Conservation (phyloP, 2,329 filamentous ascomycete genomes). For the Capronia americana region DNA sequence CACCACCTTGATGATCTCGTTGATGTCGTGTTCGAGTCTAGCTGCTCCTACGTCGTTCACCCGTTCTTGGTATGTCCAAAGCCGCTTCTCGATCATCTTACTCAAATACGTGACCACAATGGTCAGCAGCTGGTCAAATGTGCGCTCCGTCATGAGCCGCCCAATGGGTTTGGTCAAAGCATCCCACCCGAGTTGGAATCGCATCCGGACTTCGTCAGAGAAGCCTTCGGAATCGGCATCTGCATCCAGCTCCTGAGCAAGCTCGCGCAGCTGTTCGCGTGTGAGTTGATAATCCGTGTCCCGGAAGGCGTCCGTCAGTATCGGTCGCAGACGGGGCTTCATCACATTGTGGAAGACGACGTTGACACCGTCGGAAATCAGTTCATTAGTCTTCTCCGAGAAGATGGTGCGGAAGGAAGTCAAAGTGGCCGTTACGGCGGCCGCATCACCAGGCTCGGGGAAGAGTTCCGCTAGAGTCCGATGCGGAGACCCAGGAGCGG, state of each 20-base stretch:
- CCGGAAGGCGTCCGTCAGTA: constrained; percentile 86
- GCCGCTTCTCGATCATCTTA: constrained; percentile 81
- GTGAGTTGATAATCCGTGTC: constrained; percentile 83
- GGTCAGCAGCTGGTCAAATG: constrained; percentile 77
- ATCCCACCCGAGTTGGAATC: constrained; percentile 87
- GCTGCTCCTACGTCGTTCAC: constrained; percentile 83
- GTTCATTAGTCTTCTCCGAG: constrained; percentile 76
- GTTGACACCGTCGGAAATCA: constrained; percentile 81
- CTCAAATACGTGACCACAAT: constrained; percentile 76
- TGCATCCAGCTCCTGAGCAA: constrained; percentile 44
- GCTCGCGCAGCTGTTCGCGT: constrained; percentile 47
- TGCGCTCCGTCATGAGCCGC: constrained; percentile 78
- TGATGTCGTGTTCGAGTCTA: constrained; percentile 82
- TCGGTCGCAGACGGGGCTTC: constrained; percentile 80
- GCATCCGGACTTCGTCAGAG: constrained; percentile 72
- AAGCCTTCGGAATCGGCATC: constrained; percentile 42
- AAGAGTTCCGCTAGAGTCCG: constrained; percentile 59
- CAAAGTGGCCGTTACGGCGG: constrained; percentile 68
- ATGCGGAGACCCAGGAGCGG: constrained; percentile 51
- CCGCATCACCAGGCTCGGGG: constrained; percentile 77
- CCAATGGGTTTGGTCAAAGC: constrained; percentile 82
- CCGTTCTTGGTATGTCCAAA: constrained; percentile 79
- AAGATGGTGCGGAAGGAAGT: constrained; percentile 72
- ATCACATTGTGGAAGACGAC: constrained; percentile 88
- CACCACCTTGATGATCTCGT: constrained; percentile 67